Evolutionary conservation across 2,329 filamentous ascomycete species (phyloP).

Genomic region (Epichloe festucae): DNA sequence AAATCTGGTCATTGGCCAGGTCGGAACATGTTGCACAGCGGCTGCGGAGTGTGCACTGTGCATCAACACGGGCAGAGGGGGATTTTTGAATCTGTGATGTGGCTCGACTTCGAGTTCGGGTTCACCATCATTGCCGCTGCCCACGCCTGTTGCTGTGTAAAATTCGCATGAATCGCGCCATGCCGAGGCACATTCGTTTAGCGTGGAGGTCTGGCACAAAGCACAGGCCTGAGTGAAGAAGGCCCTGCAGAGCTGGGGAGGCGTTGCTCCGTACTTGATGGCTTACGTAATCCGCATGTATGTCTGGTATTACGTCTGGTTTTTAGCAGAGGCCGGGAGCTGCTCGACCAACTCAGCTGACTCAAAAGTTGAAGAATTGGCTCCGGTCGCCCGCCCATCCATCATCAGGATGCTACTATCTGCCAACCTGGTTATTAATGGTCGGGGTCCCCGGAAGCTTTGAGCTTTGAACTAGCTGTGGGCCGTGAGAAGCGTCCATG

Average conservation of each 20-base stretch:
- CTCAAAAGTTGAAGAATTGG: not conserved
- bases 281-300: too few species aligned
- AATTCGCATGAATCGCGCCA: not conserved
- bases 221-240: not conserved
- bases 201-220: not conserved
- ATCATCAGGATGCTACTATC: too few species aligned
- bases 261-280: not conserved
- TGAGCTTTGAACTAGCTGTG: not conserved
- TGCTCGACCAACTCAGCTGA: not conserved
- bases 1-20: too few species aligned
- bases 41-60: too few species aligned
- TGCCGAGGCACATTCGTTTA: not conserved
- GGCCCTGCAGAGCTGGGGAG: not conserved
- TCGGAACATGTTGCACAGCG: too few species aligned
- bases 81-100: too few species aligned
- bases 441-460: not conserved
- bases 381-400: too few species aligned
- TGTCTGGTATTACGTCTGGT: too few species aligned
- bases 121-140: too few species aligned
- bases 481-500: not conserved
- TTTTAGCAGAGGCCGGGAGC: not conserved
- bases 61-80: too few species aligned
- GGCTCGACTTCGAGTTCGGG: too few species aligned
- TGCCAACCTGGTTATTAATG: not conserved
- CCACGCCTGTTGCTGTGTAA: too few species aligned